A percentile compares a stretch with the other conserved stretches of the same genome.
Conservation (phyloP, 2,329 filamentous ascomycete species). For the Aureobasidium sp. region DNA sequence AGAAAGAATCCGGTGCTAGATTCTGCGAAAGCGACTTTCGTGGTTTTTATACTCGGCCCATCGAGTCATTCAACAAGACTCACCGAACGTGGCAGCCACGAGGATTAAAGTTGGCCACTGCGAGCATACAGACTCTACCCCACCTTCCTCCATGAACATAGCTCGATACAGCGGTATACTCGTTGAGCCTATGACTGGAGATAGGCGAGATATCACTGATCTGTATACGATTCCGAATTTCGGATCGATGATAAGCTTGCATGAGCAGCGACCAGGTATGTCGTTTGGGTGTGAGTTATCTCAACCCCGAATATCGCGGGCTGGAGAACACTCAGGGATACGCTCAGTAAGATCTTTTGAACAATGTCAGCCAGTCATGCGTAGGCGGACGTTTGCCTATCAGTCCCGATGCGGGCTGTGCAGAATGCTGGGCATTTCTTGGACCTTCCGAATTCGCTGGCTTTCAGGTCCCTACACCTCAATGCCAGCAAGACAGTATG, state of each 20-base stretch:
- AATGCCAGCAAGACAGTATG: too few relatives aligned
- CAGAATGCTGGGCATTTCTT: constrained; percentile 10
- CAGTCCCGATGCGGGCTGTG: background rate
- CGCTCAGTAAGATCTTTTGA: background rate
- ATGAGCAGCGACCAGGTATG: background rate
- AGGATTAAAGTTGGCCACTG: background rate
- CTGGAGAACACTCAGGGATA: background rate
- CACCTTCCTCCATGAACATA: background rate
- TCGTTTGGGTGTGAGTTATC: background rate
- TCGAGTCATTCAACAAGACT: background rate
- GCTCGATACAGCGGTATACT: background rate
- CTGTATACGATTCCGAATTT: background rate
- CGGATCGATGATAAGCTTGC: background rate
- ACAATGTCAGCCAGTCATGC: constrained; percentile 1
- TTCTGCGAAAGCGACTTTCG: background rate
- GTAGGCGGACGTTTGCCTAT: constrained; percentile 9
- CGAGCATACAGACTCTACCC: background rate
- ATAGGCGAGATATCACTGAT: constrained; percentile 2
- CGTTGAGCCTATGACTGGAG: background rate
- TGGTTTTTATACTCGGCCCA: background rate
- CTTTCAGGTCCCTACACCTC: background rate
- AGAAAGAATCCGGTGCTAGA: background rate
- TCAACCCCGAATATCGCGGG: background rate
- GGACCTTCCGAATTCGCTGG: background rate
- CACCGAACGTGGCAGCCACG: background rate